These are phyloP conservation scores for Alternaria arbusti DNA, from an alignment of 2,329 filamentous ascomycete species.

Conservation along the genomic window DNA sequence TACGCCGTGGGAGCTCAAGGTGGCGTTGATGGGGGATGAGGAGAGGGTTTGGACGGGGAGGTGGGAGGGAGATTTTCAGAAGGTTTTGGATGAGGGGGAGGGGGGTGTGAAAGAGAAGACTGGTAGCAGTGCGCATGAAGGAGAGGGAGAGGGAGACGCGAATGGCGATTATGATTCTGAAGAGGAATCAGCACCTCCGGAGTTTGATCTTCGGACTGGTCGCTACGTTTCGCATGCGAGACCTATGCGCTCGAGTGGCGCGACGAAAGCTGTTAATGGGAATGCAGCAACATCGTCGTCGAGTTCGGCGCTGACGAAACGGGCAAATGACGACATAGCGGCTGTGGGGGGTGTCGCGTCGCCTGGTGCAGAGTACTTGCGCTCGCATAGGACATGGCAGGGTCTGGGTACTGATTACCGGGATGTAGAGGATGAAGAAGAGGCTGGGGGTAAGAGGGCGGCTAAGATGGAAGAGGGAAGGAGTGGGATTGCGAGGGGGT, in stretches of 20 bases:
- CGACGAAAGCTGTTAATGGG: conserved; percentile 8
- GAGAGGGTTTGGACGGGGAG: conserved; percentile 83
- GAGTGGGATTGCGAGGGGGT: conserved; percentile 86
- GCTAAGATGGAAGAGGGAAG: conserved; percentile 83
- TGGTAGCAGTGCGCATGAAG: conserved; percentile 58
- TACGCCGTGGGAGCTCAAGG: conserved; percentile 89
- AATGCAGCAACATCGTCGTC: conserved; percentile 27
- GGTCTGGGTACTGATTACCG: conserved; percentile 87
- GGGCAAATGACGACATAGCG: conserved; percentile 73
- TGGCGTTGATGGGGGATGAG: conserved; percentile 77
- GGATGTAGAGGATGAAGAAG: conserved; percentile 65
- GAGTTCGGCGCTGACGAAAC: conserved; percentile 65
- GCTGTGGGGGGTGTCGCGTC: conserved; percentile 86
- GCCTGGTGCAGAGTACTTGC: conserved; percentile 86
- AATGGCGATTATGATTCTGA: conserved; percentile 58
- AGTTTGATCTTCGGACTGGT: conserved; percentile 91
- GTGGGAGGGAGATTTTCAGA: conserved; percentile 88
- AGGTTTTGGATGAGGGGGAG: conserved; percentile 58
- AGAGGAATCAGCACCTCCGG: conserved; percentile 73
- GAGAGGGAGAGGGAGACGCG: conserved; percentile 14
- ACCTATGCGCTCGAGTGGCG: conserved; percentile 61
- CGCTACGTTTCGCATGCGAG: conserved; percentile 79
- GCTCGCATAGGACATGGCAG: conserved; percentile 85
- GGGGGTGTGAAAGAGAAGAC: conserved; percentile 11
- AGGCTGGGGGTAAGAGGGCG: conserved; percentile 55